Evolutionary conservation across 1,139 yeast genomes (phyloP).

Genomic region (Kodamaea plutei): DNA sequence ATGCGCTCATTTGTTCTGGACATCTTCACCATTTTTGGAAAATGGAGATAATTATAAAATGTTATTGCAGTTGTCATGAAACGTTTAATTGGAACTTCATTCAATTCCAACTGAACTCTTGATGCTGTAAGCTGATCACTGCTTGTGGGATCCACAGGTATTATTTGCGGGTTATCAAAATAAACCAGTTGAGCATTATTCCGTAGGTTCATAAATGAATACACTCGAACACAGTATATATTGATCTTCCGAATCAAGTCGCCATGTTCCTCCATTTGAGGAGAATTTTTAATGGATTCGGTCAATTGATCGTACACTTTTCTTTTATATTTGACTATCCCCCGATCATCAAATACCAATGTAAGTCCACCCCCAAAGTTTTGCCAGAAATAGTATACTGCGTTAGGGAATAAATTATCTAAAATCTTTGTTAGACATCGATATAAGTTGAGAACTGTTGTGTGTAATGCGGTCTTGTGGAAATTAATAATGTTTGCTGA

Average conservation of each 20-base stretch:
- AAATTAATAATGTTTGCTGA: conserved; percentile 13
- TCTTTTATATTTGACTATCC: conserved; percentile 2
- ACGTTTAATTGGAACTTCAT: conserved; percentile 21
- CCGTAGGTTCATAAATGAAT: conserved; percentile 23
- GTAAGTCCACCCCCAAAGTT: conserved; percentile 22
- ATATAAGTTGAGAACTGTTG: conserved; percentile 17
- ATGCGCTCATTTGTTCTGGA: conserved; percentile 10
- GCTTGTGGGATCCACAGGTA: too few species aligned
- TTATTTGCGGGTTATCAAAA: too few species aligned
- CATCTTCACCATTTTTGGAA: conserved; percentile 15
- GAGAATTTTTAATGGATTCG: too few species aligned
- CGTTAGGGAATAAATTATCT: conserved; percentile 24
- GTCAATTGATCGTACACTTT: conserved; percentile 1
- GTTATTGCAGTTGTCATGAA: conserved; percentile 16
- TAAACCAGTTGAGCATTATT: too few species aligned
- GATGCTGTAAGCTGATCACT: too few species aligned
- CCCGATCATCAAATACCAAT: conserved; percentile 12
- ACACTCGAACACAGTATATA: conserved; percentile 18
- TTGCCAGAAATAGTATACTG: conserved; percentile 21
- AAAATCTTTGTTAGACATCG: conserved; percentile 17
- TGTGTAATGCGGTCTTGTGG: conserved; percentile 16
- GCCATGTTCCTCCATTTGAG: conserved; percentile 4
- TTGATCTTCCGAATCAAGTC: conserved; percentile 8
- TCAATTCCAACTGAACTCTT: conserved; percentile 9
- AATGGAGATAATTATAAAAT: conserved; percentile 18